Conservation (phyloP, 108 stramenopile genomes). For the Cyclotella cryptica region DNA sequence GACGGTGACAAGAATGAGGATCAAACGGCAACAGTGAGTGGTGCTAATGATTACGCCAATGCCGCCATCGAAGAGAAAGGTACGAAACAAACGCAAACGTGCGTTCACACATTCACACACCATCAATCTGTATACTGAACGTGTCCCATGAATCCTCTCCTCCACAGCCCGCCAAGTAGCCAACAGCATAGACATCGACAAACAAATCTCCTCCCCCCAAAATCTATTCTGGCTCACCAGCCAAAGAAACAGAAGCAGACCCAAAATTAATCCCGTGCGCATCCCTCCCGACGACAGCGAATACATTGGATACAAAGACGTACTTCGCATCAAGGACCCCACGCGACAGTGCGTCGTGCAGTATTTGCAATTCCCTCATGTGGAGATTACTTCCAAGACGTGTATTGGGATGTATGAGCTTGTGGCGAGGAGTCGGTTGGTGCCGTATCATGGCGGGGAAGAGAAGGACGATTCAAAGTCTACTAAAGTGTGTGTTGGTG, state of each 20-base stretch:
- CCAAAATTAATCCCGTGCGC: background rate
- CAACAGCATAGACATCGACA: background rate
- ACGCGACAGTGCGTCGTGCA: background rate
- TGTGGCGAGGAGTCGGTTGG: constrained; percentile 4
- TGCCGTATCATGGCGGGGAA: background rate
- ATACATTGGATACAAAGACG: constrained; percentile 7
- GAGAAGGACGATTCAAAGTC: no score
- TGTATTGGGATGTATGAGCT: background rate
- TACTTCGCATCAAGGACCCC: background rate
- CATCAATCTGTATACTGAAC: no score
- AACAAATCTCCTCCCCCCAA: background rate
- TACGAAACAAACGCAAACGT: background rate
- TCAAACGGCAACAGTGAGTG: no score
- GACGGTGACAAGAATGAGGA: no score
- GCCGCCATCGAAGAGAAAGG: background rate
- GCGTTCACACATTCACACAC: background rate
- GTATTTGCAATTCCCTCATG: constrained; percentile 6
- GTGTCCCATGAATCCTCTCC: background rate
- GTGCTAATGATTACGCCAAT: no score
- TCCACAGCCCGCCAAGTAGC: background rate
- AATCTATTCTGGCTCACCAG: background rate
- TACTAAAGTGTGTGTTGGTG: no score
- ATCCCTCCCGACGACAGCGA: constrained; percentile 5
- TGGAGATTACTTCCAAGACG: background rate
- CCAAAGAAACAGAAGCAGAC: background rate